Percentiles rank a stretch among this genome's conserved stretches.
Evolutionary conservation across 306 rosid species (phyloP).

Genomic region (Castanopsis chinensis): DNA sequence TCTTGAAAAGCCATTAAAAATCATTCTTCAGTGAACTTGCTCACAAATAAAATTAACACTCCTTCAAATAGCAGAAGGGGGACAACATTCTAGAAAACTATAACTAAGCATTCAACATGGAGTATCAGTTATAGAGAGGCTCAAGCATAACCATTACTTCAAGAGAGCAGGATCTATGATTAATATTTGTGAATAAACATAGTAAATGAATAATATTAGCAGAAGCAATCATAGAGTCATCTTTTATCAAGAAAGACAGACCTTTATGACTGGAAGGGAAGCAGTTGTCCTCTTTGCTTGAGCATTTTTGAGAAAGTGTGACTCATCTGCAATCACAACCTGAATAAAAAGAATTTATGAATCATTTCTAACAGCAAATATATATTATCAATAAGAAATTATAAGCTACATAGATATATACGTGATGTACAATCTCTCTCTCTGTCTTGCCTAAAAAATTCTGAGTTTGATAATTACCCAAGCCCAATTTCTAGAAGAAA

Average conservation of each 20-base stretch:
- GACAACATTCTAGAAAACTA: not conserved
- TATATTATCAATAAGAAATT: not conserved
- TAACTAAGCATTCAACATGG: too few species aligned
- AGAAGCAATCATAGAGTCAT: conserved; percentile 19
- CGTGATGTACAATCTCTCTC: not conserved
- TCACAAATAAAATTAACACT: not conserved
- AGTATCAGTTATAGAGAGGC: not conserved
- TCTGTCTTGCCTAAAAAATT: too few species aligned
- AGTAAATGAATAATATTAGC: conserved; percentile 7
- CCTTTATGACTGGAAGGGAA: conserved; percentile 87
- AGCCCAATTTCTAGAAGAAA: too few species aligned
- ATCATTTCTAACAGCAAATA: conserved; percentile 24
- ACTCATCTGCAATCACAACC: conserved; percentile 99
- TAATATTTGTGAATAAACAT: conserved; percentile 2
- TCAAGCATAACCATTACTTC: not conserved
- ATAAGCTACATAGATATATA: not conserved
- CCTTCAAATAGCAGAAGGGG: not conserved
- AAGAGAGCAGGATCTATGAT: not conserved
- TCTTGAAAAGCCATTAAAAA: not conserved
- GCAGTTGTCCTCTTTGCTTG: conserved; percentile 96
- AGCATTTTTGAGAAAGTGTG: conserved; percentile 91
- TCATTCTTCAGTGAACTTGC: not conserved
- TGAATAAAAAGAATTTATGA: conserved; percentile 33
- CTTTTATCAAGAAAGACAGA: conserved; percentile 29
- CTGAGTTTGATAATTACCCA: too few species aligned